Conservation (phyloP, 345 rosid species). For the Lepidium aucheri region DNA sequence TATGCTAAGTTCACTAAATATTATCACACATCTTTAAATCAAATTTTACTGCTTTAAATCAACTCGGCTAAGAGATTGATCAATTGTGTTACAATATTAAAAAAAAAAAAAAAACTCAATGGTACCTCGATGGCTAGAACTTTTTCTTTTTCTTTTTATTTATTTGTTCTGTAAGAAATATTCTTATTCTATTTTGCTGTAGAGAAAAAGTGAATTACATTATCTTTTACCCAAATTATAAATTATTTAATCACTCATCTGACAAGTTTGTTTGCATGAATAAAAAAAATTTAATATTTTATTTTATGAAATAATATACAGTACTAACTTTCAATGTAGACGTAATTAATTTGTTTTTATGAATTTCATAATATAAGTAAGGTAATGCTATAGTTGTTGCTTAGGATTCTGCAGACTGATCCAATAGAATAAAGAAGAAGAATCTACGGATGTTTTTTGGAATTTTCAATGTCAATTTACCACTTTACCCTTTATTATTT, state of each 20-base stretch:
- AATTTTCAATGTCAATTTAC: constrained; percentile 6
- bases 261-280: constrained; percentile 20
- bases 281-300: no score
- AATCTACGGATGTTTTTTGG: constrained; percentile 9
- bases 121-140: no score
- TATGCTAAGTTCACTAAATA: no score
- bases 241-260: neutral
- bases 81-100: no score
- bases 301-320: no score
- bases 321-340: no score
- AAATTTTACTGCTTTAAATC: no score
- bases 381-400: constrained; percentile 25
- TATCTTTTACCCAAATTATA: neutral
- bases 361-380: constrained; percentile 7
- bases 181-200: constrained; percentile 1
- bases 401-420: constrained; percentile 24
- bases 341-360: neutral
- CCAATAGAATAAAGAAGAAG: constrained; percentile 10
- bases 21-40: no score
- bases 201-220: neutral
- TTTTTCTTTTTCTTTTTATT: no score
- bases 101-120: no score
- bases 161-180: neutral
- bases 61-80: no score
- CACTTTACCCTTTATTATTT: neutral